phyloP scores from a whole-genome alignment of 2,329 filamentous ascomycete genomes.

The Fusarium metavorans region DNA sequence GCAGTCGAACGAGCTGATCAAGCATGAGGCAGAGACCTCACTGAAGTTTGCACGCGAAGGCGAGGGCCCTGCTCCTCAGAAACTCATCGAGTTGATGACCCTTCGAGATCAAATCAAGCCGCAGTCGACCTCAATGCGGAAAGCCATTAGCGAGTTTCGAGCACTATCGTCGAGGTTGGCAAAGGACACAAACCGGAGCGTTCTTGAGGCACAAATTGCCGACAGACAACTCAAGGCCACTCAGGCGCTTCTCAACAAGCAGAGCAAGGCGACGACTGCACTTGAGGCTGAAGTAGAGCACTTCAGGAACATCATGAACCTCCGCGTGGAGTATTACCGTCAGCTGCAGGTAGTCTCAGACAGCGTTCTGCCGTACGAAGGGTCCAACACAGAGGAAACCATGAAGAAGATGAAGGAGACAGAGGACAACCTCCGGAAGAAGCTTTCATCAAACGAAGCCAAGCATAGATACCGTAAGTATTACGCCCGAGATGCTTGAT shows the following conservation, averaged over 20 bases:
- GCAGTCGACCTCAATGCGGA: constrained; percentile 74
- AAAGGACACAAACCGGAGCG: constrained; percentile 63
- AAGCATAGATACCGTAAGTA: constrained; percentile 79
- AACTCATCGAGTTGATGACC: constrained; percentile 64
- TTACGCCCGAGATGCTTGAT: background rate
- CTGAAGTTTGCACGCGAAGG: constrained; percentile 70
- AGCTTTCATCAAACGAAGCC: constrained; percentile 72
- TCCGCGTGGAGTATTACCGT: constrained; percentile 87
- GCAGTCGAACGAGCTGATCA: constrained; percentile 78
- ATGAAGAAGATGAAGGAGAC: constrained; percentile 50
- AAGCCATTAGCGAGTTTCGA: constrained; percentile 77
- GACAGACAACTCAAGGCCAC: constrained; percentile 71
- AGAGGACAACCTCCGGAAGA: constrained; percentile 61
- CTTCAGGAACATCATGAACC: constrained; percentile 85
- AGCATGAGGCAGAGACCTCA: constrained; percentile 76
- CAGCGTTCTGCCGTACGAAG: constrained; percentile 81
- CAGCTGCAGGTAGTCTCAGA: constrained; percentile 94
- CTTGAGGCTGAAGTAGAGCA: constrained; percentile 79
- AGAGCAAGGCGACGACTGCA: constrained; percentile 60
- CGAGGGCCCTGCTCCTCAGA: constrained; percentile 78
- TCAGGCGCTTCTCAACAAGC: constrained; percentile 64
- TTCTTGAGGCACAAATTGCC: constrained; percentile 75
- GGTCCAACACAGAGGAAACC: constrained; percentile 65
- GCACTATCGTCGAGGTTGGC: constrained; percentile 68
- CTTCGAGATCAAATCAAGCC: constrained; percentile 63